Percentiles rank a stretch among this genome's conserved stretches.
These are phyloP conservation scores for Hyphopichia buzzinii DNA, from an alignment of 1,139 yeast species.

Conservation along the genomic window DNA sequence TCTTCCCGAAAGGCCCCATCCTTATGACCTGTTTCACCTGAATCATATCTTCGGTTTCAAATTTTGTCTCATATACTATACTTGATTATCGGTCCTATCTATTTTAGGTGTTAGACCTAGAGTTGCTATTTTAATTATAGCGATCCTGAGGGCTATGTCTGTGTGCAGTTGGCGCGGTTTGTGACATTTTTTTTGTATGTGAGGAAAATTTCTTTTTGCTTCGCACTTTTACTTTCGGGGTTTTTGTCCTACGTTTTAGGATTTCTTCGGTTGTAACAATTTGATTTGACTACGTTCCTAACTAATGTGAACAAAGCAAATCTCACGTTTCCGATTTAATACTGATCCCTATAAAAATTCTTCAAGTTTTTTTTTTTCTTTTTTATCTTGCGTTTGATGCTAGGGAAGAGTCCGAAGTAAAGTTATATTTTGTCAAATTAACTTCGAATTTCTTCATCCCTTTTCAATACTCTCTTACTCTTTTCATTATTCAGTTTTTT, in stretches of 20 bases:
- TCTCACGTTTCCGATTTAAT: conserved; percentile 3
- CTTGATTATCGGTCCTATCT: too few species aligned
- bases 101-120: not conserved
- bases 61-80: not conserved
- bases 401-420: too few species aligned
- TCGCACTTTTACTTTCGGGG: not conserved
- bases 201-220: not conserved
- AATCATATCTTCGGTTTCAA: too few species aligned
- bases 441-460: not conserved
- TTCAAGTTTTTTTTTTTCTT: not conserved
- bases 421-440: not conserved
- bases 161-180: not conserved
- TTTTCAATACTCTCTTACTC: not conserved
- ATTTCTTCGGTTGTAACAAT: not conserved
- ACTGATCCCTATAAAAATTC: not conserved
- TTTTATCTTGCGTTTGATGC: not conserved
- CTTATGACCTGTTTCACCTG: too few species aligned
- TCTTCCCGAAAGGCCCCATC: too few species aligned
- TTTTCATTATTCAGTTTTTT: not conserved
- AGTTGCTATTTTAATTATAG: not conserved
- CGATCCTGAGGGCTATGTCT: not conserved
- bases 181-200: not conserved
- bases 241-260: not conserved
- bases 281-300: not conserved
- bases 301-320: not conserved